Evolutionary conservation across 345 rosid species (phyloP).

Genomic region (Orychophragmus violaceus): DNA sequence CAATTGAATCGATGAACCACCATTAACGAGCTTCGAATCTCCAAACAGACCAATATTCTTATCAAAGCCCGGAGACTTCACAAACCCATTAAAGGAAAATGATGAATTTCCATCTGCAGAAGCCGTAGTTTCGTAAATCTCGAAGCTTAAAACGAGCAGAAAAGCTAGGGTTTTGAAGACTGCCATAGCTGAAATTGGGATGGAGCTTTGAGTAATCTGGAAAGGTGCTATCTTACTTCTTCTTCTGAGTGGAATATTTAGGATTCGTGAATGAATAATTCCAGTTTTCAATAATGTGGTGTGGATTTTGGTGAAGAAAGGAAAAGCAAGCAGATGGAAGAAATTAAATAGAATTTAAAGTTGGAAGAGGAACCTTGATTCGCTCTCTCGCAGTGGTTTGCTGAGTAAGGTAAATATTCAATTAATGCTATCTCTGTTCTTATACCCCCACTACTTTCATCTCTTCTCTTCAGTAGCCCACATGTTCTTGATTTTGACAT

Average conservation of each 20-base stretch:
- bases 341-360: constrained; percentile 20
- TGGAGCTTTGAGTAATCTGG: constrained; percentile 15
- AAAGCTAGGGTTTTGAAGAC: constrained; percentile 32
- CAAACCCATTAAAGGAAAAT: constrained; percentile 51
- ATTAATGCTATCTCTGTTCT: constrained; percentile 29
- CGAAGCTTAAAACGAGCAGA: constrained; percentile 33
- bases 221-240: neutral
- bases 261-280: constrained; percentile 12
- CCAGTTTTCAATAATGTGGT: neutral
- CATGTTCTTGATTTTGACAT: constrained; percentile 29
- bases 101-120: constrained; percentile 35
- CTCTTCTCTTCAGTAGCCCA: constrained; percentile 4
- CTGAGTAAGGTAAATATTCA: constrained; percentile 9
- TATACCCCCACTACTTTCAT: constrained; percentile 1
- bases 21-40: constrained; percentile 49
- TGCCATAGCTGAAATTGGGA: constrained; percentile 26
- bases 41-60: constrained; percentile 47
- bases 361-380: constrained; percentile 34
- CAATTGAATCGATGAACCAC: constrained; percentile 53
- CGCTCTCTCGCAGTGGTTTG: constrained; percentile 21
- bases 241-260: constrained; percentile 10
- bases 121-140: constrained; percentile 13
- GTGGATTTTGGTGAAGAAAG: constrained; percentile 20
- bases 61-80: constrained; percentile 46
- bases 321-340: neutral